Evolutionary conservation across 345 rosid genomes (phyloP).

Genomic region (Jatropha curcas): DNA sequence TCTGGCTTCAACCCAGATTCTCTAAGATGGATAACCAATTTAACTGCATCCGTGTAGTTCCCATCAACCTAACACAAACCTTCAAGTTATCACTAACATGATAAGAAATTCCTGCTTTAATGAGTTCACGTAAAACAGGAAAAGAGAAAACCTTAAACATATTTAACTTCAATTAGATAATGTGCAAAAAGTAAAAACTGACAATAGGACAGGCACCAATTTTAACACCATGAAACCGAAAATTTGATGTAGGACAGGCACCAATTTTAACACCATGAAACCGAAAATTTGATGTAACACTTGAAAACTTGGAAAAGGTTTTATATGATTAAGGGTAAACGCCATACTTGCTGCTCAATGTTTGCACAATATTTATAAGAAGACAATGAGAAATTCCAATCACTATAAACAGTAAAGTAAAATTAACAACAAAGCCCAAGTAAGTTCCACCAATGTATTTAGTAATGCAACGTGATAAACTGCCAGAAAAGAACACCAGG

Average conservation of each 20-base stretch:
- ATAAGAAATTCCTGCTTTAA: not conserved
- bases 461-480: not conserved
- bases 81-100: conserved; percentile 10
- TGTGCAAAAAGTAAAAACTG: too few species aligned
- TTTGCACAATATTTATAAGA: too few species aligned
- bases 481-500: too few species aligned
- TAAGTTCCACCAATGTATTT: not conserved
- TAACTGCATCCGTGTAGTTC: conserved; percentile 65
- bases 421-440: not conserved
- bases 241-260: not conserved
- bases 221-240: not conserved
- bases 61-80: conserved; percentile 68
- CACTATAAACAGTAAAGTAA: not conserved
- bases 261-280: not conserved
- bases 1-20: conserved; percentile 82
- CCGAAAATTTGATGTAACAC: not conserved
- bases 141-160: not conserved
- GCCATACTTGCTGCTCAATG: not conserved
- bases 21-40: conserved; percentile 58
- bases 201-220: not conserved
- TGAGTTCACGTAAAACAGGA: not conserved
- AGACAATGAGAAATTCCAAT: not conserved
- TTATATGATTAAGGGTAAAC: not conserved
- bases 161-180: not conserved
- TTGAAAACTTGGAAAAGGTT: not conserved